Evolutionary conservation across 306 rosid genomes (phyloP), one percentile per base, ranked within the genome.

Genomic region (Ochetophila trinervis): DNA sequence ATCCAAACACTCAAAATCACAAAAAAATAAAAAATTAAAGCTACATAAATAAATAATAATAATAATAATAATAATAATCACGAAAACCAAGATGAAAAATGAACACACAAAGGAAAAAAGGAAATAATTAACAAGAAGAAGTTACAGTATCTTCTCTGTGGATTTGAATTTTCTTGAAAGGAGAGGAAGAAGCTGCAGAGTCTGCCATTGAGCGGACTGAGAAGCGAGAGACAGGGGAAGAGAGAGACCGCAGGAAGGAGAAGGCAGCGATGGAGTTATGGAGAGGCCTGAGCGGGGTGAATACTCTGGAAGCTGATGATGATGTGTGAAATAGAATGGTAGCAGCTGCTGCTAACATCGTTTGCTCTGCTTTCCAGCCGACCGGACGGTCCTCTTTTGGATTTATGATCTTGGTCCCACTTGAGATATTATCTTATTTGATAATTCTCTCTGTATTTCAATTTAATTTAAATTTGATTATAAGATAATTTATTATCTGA

Each of bases 101-200:
- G 27, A 23, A 42, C 12, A 0, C 12, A 35, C 0, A 34, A 1
- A 44, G 12, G 40, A 27, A 50, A 1, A 22, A 30, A 65, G 54
- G 14, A 59, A 16, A 4, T 35, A 2, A 53, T 42, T 18, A 8
- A 1, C 18, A 63, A 0, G 22, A 3, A 65, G 52, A 47, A 80
- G 91, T 85, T 21, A 93, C 96, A 55, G 94, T 77, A 70, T 78
- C 83, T 16, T 82, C 95, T 59, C 95, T 79, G 58, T 82, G 88
- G 73, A 92, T 87, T 72, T 77, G 95, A 68, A 93, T 80, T 83
- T 89, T 87, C 68, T 78, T 84, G 84, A 93, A 93, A 58, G 91
- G 87, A 30, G 87, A 74, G 22, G 87, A 76, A 16, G 90, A 23
- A 8, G 58, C 68, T n/a, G 68, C 72, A 34, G 95, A 83, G 65